Base-by-base conservation (phyloP, 2,329 filamentous ascomycete species). In the Fusarium sp. region DNA sequence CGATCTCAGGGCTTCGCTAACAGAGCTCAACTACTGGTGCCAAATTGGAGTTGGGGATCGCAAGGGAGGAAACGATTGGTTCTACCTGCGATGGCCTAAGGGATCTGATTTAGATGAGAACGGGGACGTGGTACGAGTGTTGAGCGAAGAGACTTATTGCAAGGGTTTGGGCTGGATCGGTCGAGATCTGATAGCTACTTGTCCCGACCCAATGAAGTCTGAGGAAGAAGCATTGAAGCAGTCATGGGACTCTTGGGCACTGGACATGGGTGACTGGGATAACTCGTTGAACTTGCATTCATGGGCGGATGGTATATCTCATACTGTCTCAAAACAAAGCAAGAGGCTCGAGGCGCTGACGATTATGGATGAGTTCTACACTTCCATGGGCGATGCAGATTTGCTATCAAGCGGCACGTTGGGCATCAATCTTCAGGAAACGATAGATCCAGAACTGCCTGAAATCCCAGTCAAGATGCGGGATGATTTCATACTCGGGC, bases 21-120 rank as follows among this genome's bases (percentile, higher is more conserved):
- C 87, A 59, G 94, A 98, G 66, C 86, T 99, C 29, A 91, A 97
- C 77, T 96, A 97, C 77, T 99, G 95, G 95, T 99, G 97, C 78
- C 96, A 99, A 78, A 94, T 98, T 80, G 94, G 92, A 0, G 89
- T 99, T 12, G 97, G 96, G 8, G 96, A 97, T 77, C 85, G 89
- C n/a, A 92, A 92, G 72, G 92, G 92, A 22, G 95, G 96, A 0
- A 87, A 97, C 46, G 92, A 95, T 74, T 99, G 97, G 95, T 93
- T 97, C 74, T 90, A 92, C 72, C 88, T 91, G 49, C 87, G 91
- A 60, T 95, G 91, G 89, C 92, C 93, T 11, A 87, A 86, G 46
- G 92, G 92, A 0, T 85, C 85, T 25, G 92, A 95, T 74, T 75
- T 90, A 5, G 90, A 95, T 73, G 83, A 87, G 55, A 79, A 90